Conservation (phyloP, 371 early-diverging fungal genomes). For the Mortierella sp. region DNA sequence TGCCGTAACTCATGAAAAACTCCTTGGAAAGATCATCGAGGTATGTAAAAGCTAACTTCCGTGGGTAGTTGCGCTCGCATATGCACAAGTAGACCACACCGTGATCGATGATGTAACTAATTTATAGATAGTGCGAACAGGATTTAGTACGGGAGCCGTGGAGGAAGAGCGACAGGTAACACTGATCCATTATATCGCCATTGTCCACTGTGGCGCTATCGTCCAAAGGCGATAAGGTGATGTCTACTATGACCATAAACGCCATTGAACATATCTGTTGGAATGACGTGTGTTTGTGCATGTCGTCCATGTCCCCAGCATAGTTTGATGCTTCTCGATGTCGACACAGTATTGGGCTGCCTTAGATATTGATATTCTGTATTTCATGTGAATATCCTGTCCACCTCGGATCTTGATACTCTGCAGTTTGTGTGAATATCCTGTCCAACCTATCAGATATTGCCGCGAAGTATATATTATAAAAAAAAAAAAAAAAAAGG, state of each 20-base stretch:
- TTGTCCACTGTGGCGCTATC: no score
- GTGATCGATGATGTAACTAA: slow-evolving; percentile 93
- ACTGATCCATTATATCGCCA: no score
- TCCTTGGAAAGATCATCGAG: slow-evolving; percentile 95
- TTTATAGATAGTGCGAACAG: neutral
- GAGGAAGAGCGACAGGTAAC: neutral
- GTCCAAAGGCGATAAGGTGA: no score
- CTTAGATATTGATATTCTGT: neutral
- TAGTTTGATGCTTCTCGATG: neutral
- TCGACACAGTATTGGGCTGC: neutral
- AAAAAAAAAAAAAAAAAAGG: no score
- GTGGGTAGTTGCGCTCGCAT: slow-evolving; percentile 95
- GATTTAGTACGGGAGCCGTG: neutral
- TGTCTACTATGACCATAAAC: no score
- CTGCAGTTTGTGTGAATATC: neutral
- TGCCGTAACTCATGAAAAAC: slow-evolving; percentile 92
- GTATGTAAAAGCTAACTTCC: slow-evolving; percentile 95
- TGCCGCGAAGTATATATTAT: slow-evolving; percentile 32
- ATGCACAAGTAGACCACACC: slow-evolving; percentile 95
- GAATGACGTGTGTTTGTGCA: no score
- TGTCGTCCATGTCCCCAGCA: neutral
- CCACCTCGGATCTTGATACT: neutral
- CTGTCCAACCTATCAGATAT: slow-evolving; percentile 46
- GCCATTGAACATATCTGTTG: no score
- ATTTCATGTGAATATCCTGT: no score